Conservation (phyloP, 257 asterid genomes). For the Salvia splendens region DNA sequence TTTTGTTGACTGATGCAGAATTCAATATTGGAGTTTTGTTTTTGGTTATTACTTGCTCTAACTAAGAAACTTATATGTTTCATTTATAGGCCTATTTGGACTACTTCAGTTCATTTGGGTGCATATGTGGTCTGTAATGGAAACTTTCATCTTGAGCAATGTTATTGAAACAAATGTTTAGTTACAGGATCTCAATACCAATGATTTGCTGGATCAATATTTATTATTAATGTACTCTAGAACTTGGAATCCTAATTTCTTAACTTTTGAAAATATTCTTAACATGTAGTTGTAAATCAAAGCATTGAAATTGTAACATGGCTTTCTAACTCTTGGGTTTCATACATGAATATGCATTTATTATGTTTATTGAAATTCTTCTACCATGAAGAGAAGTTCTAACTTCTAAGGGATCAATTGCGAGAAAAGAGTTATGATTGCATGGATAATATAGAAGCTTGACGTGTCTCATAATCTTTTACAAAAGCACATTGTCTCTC, state of each 20-base stretch:
- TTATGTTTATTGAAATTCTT: background rate
- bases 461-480: background rate
- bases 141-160: slow-evolving; percentile 13
- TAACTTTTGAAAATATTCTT: background rate
- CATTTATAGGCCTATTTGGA: slow-evolving; percentile 10
- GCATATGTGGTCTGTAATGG: slow-evolving; percentile 3
- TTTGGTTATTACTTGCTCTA: slow-evolving; percentile 8
- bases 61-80: background rate
- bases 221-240: background rate
- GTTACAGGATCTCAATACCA: slow-evolving; percentile 5
- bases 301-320: slow-evolving; percentile 2
- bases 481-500: background rate
- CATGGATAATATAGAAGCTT: slow-evolving; percentile 15
- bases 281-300: background rate
- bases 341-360: background rate
- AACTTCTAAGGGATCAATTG: background rate
- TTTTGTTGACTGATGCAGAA: slow-evolving; percentile 5
- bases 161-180: slow-evolving; percentile 6
- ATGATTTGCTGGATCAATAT: slow-evolving; percentile 13
- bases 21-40: slow-evolving; percentile 5
- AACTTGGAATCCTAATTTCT: background rate
- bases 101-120: background rate
- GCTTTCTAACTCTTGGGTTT: background rate
- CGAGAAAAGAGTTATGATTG: background rate
- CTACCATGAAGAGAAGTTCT: background rate